Base-by-base conservation (phyloP, 257 asterid species). In the Plantago ovata region DNA sequence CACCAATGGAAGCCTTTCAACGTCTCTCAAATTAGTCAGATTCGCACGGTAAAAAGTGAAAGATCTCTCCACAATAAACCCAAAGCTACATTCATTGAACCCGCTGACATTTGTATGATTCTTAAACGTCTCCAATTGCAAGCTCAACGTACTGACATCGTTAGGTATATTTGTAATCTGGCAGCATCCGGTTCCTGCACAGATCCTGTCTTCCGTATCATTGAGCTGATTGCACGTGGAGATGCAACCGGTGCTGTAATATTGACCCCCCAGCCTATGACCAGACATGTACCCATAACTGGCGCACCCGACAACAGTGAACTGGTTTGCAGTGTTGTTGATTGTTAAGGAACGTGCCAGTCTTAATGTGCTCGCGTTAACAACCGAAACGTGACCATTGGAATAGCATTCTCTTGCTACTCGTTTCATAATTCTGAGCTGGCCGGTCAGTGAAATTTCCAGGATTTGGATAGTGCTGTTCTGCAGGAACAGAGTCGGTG, bases 181-280 rank as follows among this genome's bases (percentile, higher is more conserved):
- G 67, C 79, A 72, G 62, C 79, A 77, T 13, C 82, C 79, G 52
- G 66, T 48, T 14, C 79, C 82, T 0, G 60, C 50, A 58, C 79
- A 77, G 0, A 61, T 36, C 18, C 74, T 64, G 0, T 66, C 24
- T 7, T 36, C 23, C 19, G 62, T 58, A 6, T 47, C 47, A 9
- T 58, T 55, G 4, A 9, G 3, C 1, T 3, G 11, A 0, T n/a
- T 33, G 16, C 41, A 41, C n/a, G 52, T 20, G 16, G 53, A 45
- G 3, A 43, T 47, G 24, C 51, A 58, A 20, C 63, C 63, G 16
- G 67, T 51, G 0, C 53, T 62, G 44, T 19, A 53, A 19, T 44
- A 38, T 43, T 41, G 61, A 60, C 45, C 22, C 9, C 5, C 47
- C 3, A 24, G 13, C 0, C 13, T 8, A 4, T 40, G 40, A 0